Percentiles rank a stretch among this genome's conserved stretches.
phyloP scores from a whole-genome alignment of 1,139 yeast species.

The Kodamaea sp. region DNA sequence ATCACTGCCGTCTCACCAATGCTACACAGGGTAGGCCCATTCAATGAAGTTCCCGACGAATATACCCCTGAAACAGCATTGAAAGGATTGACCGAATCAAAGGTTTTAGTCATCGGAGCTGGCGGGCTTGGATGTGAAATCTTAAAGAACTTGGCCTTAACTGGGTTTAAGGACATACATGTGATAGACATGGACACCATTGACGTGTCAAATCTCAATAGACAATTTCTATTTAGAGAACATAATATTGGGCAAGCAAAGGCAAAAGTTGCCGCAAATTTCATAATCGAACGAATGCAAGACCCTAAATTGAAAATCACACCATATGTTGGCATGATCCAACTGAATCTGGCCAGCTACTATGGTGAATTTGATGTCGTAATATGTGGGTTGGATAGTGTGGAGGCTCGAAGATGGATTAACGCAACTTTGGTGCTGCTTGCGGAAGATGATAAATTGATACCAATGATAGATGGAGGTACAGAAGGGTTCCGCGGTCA shows the following conservation, averaged over 20 bases:
- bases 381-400: conserved; percentile 84
- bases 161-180: conserved; percentile 72
- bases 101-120: conserved; percentile 72
- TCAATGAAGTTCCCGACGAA: conserved; percentile 39
- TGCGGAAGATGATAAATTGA: conserved; percentile 49
- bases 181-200: conserved; percentile 95
- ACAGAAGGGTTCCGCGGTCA: conserved; percentile 96
- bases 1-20: conserved; percentile 22
- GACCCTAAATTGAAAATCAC: conserved; percentile 45
- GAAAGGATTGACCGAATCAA: conserved; percentile 25
- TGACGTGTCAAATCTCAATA: conserved; percentile 81
- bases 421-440: conserved; percentile 68
- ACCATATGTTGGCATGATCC: conserved; percentile 64
- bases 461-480: conserved; percentile 92
- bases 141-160: conserved; percentile 72
- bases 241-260: conserved; percentile 77
- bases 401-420: conserved; percentile 91
- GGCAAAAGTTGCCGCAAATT: conserved; percentile 73
- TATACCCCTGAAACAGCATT: conserved; percentile 26
- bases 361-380: conserved; percentile 70
- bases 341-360: conserved; percentile 62
- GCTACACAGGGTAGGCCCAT: conserved; percentile 35
- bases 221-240: conserved; percentile 80
- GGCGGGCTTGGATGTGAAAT: conserved; percentile 97
- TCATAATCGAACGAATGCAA: conserved; percentile 47